Base-by-base conservation (phyloP, 257 asterid species). In the Ballota nigra region DNA sequence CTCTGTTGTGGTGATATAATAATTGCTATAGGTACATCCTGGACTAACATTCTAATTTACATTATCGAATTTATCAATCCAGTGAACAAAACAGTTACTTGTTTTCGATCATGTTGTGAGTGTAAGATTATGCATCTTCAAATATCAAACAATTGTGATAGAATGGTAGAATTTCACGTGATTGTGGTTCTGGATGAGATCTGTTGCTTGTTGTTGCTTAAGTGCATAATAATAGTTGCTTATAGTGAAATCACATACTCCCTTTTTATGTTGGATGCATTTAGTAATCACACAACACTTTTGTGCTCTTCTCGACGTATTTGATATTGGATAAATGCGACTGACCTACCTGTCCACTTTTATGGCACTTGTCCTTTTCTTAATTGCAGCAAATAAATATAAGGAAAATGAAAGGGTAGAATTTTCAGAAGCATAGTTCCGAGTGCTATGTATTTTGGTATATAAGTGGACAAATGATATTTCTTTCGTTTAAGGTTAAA, bases 401-500 rank as follows among this genome's bases (percentile, higher is more conserved):
- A n/a, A n/a, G n/a, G n/a, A n/a, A n/a, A n/a, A 45, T 34, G 31
- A 24, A 16, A 8, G 36, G 61, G 29, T n/a, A 58, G 68, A 65
- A 67, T 51, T 66, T 56, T 61, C 57, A 19, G 31, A 70, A 33
- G 33, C 66, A 20, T 72, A 4, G 41, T 56, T 64, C 15, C 73
- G 55, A 63, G 28, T 69, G 28, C 40, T 47, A 3, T 53, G 53
- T 7, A n/a, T 16, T 23, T 43, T 66, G 59, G 15, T 63, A 19
- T n/a, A n/a, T n/a, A n/a, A n/a, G n/a, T n/a, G n/a, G n/a, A 34
- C 52, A 8, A 57, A 43, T 53, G 55, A 11, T 26, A 68, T 29
- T 56, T 71, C 65, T 67, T 15, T 55, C 16, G 58, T 66, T 61
- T 56, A 34, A 45, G 28, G 60, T 70, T 64, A 66, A 4, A 51